Conservation (phyloP, 306 rosid species). For the Rosa chinensis region DNA sequence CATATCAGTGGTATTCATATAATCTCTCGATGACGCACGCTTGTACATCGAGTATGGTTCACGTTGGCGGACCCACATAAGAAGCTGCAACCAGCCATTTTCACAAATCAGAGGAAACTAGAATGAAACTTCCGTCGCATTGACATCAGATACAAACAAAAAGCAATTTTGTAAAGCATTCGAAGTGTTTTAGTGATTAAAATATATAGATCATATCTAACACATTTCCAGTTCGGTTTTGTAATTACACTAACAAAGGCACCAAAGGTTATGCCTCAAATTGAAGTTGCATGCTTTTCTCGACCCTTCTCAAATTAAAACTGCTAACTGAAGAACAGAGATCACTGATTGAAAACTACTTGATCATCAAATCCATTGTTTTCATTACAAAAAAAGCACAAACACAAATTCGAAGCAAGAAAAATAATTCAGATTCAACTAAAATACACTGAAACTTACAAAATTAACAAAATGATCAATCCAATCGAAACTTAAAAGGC, state of each 20-base stretch:
- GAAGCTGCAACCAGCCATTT: constrained; percentile 32
- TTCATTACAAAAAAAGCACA: background rate
- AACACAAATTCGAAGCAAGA: background rate
- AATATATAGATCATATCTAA: background rate
- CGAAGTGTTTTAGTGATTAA: background rate
- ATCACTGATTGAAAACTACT: background rate
- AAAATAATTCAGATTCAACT: background rate
- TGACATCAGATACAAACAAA: constrained; percentile 15
- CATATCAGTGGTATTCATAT: constrained; percentile 31
- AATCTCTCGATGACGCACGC: constrained; percentile 67
- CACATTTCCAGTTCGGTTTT: background rate
- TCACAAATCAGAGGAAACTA: constrained; percentile 26
- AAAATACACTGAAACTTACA: background rate
- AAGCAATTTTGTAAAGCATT: background rate
- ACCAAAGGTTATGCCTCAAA: background rate
- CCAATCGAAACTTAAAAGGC: background rate
- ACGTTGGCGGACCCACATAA: constrained; percentile 69
- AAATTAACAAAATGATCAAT: background rate
- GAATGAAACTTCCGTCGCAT: background rate
- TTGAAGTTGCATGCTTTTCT: background rate
- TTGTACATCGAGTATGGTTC: constrained; percentile 72
- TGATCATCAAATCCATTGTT: background rate
- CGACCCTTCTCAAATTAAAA: background rate
- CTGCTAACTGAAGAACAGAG: background rate
- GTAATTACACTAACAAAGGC: background rate